phyloP scores from a whole-genome alignment of 139 green algal genomes.

The Gonium pectorale region DNA sequence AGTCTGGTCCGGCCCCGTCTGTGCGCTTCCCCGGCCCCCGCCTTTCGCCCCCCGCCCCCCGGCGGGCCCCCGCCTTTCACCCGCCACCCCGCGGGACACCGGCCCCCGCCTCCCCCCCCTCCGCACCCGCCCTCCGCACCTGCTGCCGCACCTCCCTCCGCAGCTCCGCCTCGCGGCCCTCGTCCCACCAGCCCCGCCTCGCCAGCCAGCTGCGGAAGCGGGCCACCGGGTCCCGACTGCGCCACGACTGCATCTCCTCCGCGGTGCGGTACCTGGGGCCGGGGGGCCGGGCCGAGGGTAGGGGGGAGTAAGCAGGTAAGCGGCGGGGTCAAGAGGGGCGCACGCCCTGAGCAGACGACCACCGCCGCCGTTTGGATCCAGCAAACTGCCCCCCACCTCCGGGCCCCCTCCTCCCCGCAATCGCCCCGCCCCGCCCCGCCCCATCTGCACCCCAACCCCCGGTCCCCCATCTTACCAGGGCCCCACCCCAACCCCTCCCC shows the following conservation, averaged over 20 bases:
- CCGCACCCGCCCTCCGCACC: slow-evolving; percentile 40
- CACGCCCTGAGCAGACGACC: no score
- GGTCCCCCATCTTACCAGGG: no score
- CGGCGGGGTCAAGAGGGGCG: no score
- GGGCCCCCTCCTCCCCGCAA: no score
- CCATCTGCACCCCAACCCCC: no score
- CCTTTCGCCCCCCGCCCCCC: not conserved
- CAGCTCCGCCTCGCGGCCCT: slow-evolving; percentile 65
- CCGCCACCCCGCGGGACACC: not conserved
- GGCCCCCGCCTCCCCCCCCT: not conserved
- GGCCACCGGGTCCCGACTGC: slow-evolving; percentile 83
- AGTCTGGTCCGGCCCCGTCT: no score
- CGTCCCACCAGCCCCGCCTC: slow-evolving; percentile 77
- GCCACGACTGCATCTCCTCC: slow-evolving; percentile 85
- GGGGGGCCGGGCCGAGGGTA: not conserved
- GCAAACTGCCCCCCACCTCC: no score
- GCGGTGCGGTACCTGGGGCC: slow-evolving; percentile 79
- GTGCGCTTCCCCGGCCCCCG: no score
- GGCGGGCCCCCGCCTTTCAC: no score
- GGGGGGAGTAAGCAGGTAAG: no score
- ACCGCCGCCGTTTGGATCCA: no score
- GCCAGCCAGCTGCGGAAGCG: slow-evolving; percentile 82
- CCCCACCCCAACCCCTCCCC: not conserved
- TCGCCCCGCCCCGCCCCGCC: no score
- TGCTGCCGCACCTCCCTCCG: slow-evolving; percentile 58